Base-by-base conservation (phyloP, 257 asterid genomes). In the Cordia subcordata region DNA sequence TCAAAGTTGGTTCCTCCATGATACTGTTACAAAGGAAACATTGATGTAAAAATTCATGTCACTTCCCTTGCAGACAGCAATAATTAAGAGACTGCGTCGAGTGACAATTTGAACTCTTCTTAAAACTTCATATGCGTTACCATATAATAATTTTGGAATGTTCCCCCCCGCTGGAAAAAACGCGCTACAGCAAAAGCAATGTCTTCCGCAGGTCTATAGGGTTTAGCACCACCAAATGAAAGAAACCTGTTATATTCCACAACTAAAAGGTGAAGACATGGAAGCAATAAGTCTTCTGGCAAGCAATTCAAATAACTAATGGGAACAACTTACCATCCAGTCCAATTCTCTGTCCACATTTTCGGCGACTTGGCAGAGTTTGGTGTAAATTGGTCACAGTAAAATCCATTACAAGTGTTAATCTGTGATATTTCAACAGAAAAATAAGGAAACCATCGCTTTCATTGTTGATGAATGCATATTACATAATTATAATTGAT, bases 331-430 rank as follows among this genome's bases (percentile, higher is more conserved):
- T 81, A 91, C 98, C 98, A 91, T 81, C 98, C 98, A 38, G 81
- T 82, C 98, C 98, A 91, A 75, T 88, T 82, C 72, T 91, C 98
- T 0, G 98, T 91, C 98, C 98, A 91, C 87, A 91, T 75, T 71
- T 88, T 91, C 1, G 96, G 96, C 52, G 75, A 85, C 69, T 62
- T 75, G 57, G 74, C 75, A 20, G 98, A 81, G 66, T 91, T 88
- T 50, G 94, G 96, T 16, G 94, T 88, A 75, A 83, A 91, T 63
- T 91, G 96, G 49, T 91, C 98, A 58, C 96, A 85, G 66, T 91
- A 87, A 55, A 91, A 91, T 57, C 98, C 98, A 59, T 88, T 91
- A 83, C 98, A 91, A 16, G 96, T 91, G 76, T 91, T 82, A 18
- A 91, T 91, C 96, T 91, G 87, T 59, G 60, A 53, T 27, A 23